Evolutionary conservation across 306 rosid species (phyloP).

Genomic region (Vachellia collinsii): DNA sequence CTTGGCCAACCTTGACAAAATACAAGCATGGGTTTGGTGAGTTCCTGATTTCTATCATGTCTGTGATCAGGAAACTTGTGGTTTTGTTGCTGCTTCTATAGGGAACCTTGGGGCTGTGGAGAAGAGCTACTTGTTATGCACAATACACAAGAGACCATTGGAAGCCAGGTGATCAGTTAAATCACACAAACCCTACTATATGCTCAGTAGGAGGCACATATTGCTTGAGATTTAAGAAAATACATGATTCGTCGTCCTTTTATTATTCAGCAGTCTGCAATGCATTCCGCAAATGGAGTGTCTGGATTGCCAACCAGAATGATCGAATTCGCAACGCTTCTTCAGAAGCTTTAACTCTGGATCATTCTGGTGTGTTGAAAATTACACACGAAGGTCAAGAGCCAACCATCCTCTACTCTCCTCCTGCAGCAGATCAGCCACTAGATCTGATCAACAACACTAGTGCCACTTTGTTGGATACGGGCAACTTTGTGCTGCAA

Average conservation of each 20-base stretch:
- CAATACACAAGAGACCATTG: neutral
- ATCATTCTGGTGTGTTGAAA: constrained; percentile 26
- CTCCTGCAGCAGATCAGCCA: neutral
- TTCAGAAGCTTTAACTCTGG: neutral
- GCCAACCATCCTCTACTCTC: constrained; percentile 9
- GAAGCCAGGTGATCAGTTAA: neutral
- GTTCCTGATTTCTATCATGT: neutral
- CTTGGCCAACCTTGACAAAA: too few relatives aligned
- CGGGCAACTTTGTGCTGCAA: constrained; percentile 18
- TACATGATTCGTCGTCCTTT: too few relatives aligned
- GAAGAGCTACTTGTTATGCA: neutral
- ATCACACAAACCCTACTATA: neutral
- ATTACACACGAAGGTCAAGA: neutral
- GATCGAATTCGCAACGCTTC: neutral
- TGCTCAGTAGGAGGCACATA: neutral
- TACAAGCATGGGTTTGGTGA: too few relatives aligned
- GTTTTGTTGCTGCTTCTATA: neutral
- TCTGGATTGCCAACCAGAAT: constrained; percentile 19
- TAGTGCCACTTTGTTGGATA: constrained; percentile 1
- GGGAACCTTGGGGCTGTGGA: neutral
- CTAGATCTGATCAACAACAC: neutral
- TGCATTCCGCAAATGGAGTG: rapidly evolving
- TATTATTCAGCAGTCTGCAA: neutral
- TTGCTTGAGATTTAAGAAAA: neutral
- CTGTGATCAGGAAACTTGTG: neutral